Evolutionary conservation across 1,284 basidiomycete genomes (phyloP).

Genomic region (Ceratobasidium sp.): DNA sequence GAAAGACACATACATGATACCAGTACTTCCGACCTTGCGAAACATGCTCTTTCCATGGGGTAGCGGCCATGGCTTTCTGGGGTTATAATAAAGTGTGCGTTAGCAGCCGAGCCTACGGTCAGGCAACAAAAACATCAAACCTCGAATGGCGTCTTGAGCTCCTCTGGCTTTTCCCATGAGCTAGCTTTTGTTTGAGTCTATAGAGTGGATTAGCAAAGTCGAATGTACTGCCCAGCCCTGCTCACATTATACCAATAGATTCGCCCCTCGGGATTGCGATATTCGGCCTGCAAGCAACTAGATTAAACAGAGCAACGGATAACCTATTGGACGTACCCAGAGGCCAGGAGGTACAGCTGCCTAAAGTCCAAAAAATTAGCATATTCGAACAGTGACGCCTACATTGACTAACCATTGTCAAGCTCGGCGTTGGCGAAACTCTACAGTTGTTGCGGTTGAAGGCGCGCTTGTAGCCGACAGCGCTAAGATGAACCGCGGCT

Average conservation of each 20-base stretch:
- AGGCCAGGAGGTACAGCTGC: constrained; percentile 19
- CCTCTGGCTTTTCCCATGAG: constrained; percentile 92
- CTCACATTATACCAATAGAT: constrained; percentile 85
- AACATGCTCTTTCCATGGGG: constrained; percentile 94
- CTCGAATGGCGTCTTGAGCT: constrained; percentile 88
- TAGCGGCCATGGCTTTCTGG: constrained; percentile 85
- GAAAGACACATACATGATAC: constrained; percentile 75
- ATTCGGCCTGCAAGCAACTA: constrained; percentile 54
- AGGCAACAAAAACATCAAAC: constrained; percentile 60
- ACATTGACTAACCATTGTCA: constrained; percentile 19
- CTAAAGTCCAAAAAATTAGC: not conserved
- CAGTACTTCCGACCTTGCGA: constrained; percentile 92
- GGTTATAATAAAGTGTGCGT: constrained; percentile 18
- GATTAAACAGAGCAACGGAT: not conserved
- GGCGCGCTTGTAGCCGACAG: not conserved
- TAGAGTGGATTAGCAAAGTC: not conserved
- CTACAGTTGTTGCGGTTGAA: not conserved
- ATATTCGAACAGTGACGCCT: not conserved
- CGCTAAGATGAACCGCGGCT: constrained; percentile 6
- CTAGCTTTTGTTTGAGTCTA: constrained; percentile 76
- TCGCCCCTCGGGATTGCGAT: constrained; percentile 80
- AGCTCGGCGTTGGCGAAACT: not conserved
- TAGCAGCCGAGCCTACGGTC: not conserved
- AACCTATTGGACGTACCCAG: constrained; percentile 4
- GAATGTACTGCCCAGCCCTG: not conserved